Evolutionary conservation across 2,329 filamentous ascomycete genomes (phyloP).

Genomic region (Botrytis cinerea): DNA sequence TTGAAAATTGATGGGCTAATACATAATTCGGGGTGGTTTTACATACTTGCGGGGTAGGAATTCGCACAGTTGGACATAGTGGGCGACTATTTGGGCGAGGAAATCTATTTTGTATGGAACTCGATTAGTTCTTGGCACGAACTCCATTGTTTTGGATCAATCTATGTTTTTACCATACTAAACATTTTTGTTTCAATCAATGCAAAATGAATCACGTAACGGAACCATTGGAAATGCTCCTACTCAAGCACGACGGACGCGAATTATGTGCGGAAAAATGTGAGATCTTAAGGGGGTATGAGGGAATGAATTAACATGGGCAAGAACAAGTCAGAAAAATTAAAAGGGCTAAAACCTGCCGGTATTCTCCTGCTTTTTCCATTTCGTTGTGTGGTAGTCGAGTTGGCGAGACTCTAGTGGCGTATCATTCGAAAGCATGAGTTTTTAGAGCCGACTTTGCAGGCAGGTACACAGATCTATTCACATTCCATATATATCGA

Average conservation of each 20-base stretch:
- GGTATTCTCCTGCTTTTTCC: too few species aligned
- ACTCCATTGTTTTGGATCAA: not conserved
- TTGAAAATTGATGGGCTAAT: not conserved
- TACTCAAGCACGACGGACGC: not conserved
- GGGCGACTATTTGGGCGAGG: not conserved
- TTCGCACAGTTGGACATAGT: not conserved
- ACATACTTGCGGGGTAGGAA: not conserved
- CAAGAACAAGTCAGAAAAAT: too few species aligned
- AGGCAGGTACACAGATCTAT: too few species aligned
- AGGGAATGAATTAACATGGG: not conserved
- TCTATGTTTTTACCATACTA: not conserved
- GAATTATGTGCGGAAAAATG: not conserved
- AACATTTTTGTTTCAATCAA: accelerated
- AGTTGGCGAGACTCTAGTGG: too few species aligned
- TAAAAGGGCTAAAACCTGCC: too few species aligned
- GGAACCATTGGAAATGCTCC: not conserved
- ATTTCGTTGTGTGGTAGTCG: too few species aligned
- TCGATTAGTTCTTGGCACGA: not conserved
- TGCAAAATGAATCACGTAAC: not conserved
- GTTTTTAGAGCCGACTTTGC: too few species aligned
- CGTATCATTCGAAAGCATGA: too few species aligned
- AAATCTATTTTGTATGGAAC: not conserved
- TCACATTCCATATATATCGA: too few species aligned
- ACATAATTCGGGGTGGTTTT: not conserved
- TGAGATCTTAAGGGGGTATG: not conserved